phyloP scores from a whole-genome alignment of 192 early-diverging fungal species.

The Linnemannia zychae region DNA sequence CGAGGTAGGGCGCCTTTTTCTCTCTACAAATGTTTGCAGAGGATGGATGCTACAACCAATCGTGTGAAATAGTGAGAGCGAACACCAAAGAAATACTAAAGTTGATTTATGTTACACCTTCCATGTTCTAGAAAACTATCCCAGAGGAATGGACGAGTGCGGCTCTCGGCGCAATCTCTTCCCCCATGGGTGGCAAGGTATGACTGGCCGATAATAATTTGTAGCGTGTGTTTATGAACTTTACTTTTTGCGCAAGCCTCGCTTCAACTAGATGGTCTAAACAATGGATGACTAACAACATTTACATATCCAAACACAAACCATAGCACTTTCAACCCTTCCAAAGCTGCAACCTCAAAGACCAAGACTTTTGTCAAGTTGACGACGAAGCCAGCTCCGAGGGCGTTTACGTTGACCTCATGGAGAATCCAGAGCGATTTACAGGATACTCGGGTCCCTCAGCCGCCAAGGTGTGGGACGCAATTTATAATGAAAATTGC shows the following conservation, averaged over 20 bases:
- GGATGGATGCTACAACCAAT: background rate
- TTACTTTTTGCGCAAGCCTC: background rate
- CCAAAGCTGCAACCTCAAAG: slow-evolving; percentile 71
- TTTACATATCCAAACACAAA: slow-evolving; percentile 13
- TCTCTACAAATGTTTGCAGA: background rate
- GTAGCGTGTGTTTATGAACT: background rate
- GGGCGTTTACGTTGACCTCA: slow-evolving; percentile 88
- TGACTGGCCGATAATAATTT: background rate
- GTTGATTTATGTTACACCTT: background rate
- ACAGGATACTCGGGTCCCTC: slow-evolving; percentile 96
- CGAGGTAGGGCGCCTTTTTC: slow-evolving; percentile 62
- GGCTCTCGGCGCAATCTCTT: slow-evolving; percentile 80
- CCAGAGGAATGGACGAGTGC: slow-evolving; percentile 67
- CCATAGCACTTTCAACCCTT: slow-evolving; percentile 68
- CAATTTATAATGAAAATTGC: slow-evolving; percentile 97
- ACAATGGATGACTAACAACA: too few relatives aligned
- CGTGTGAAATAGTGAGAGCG: background rate
- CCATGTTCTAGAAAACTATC: slow-evolving; percentile 46
- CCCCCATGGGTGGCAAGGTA: slow-evolving; percentile 69
- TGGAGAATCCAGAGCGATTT: slow-evolving; percentile 94
- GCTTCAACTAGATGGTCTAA: background rate
- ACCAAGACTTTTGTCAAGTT: slow-evolving; percentile 90
- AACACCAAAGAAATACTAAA: background rate
- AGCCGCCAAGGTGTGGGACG: slow-evolving; percentile 89
- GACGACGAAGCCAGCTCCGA: slow-evolving; percentile 82